Evolutionary conservation across 257 asterid species (phyloP).

Genomic region (Phtheirospermum japonicum): DNA sequence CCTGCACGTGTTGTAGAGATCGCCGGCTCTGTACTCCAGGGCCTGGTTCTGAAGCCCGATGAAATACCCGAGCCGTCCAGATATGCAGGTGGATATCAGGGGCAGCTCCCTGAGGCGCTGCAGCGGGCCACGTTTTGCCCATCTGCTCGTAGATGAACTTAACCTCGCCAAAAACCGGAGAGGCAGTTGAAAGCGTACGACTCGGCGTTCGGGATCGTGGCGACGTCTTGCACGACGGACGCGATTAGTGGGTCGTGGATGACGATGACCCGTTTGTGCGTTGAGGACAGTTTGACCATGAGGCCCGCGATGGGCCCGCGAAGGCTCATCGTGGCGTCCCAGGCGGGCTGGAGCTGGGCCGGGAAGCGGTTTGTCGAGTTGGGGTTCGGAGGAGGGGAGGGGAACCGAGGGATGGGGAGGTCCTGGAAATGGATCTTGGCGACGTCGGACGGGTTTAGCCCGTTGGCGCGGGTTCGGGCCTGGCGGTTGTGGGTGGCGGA

Average conservation of each 20-base stretch:
- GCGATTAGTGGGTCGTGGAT: conserved; percentile 44
- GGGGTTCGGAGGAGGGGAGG: conserved; percentile 32
- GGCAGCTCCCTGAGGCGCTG: conserved; percentile 23
- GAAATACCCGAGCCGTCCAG: conserved; percentile 21
- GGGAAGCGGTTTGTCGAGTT: conserved; percentile 32
- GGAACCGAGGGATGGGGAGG: conserved; percentile 25
- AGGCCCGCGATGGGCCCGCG: conserved; percentile 29
- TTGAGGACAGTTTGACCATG: conserved; percentile 5
- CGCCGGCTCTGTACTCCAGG: conserved; percentile 26
- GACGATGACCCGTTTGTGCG: conserved; percentile 28
- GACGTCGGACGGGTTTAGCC: conserved; percentile 29
- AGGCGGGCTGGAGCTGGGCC: conserved; percentile 40
- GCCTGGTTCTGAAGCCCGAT: conserved; percentile 20
- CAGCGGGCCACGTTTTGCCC: conserved; percentile 23
- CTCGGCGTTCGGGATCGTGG: conserved; percentile 35
- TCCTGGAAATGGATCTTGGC: conserved; percentile 39
- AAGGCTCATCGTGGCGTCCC: conserved; percentile 36
- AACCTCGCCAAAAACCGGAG: conserved; percentile 32
- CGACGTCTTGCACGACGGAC: conserved; percentile 33
- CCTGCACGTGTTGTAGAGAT: conserved; percentile 37
- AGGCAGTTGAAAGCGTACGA: conserved; percentile 38
- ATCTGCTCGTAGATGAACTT: conserved; percentile 15
- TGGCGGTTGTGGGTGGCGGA: conserved; percentile 45
- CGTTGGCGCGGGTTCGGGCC: conserved; percentile 35
- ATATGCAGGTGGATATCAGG: not conserved